Evolutionary conservation across 176 grass and related monocot genomes (phyloP).

Genomic region (Panicum miliaceum): DNA sequence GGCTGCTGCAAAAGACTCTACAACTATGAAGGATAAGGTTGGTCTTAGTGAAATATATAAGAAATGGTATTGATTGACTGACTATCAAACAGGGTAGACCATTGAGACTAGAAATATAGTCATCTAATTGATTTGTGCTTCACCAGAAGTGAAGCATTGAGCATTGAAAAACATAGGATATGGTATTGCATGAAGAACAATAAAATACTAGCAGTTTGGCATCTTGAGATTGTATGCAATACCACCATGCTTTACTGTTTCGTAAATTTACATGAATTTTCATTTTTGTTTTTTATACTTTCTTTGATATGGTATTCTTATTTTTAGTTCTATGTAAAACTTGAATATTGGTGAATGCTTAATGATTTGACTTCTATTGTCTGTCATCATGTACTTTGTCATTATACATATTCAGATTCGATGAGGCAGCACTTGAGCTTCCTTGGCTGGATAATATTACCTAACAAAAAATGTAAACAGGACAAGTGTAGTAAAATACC

Average conservation of each 20-base stretch:
- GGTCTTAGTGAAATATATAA: conserved; percentile 31
- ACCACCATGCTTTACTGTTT: neutral
- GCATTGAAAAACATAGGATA: conserved; percentile 10
- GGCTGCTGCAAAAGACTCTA: conserved; percentile 86
- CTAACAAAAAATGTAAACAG: neutral
- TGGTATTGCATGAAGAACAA: neutral
- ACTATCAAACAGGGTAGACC: conserved; percentile 6
- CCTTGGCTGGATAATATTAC: neutral
- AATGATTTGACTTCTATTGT: neutral
- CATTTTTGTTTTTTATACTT: neutral
- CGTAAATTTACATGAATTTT: neutral
- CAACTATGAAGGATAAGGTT: conserved; percentile 70
- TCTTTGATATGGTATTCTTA: neutral
- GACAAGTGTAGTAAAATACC: neutral
- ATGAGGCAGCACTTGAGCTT: neutral
- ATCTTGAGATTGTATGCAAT: neutral
- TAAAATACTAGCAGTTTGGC: neutral
- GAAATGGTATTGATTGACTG: neutral
- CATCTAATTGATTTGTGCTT: conserved; percentile 14
- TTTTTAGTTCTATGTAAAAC: conserved; percentile 17
- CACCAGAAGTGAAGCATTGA: neutral
- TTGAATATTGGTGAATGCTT: neutral
- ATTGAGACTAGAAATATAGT: conserved; percentile 1
- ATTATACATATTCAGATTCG: conserved; percentile 12
- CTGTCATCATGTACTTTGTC: neutral